Evolutionary conservation across 2,329 filamentous ascomycete genomes (phyloP).

Genomic region (Sporothrix variecibatus): DNA sequence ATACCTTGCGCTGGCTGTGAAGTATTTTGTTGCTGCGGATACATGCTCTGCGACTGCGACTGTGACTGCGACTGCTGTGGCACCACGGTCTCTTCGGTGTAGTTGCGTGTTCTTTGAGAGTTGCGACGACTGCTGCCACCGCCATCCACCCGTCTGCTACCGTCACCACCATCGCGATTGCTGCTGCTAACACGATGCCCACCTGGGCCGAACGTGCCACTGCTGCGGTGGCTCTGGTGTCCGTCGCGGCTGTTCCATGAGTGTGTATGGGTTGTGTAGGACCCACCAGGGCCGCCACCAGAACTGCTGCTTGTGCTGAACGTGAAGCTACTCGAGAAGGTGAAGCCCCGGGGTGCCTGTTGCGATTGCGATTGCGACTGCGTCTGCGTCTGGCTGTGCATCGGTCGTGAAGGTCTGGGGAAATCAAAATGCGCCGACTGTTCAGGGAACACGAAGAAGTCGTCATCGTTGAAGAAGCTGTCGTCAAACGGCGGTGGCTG

Average conservation of each 20-base stretch:
- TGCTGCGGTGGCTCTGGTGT: slow-evolving; percentile 20
- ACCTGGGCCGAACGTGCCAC: slow-evolving; percentile 14
- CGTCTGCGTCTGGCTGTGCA: neutral
- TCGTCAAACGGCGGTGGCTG: neutral
- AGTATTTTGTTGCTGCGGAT: neutral
- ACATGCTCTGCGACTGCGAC: neutral
- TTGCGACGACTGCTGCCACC: neutral
- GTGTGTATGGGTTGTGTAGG: slow-evolving; percentile 23
- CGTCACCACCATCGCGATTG: neutral
- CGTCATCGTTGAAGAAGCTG: neutral
- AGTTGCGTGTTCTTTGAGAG: neutral
- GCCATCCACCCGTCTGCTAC: neutral
- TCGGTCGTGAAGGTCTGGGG: neutral
- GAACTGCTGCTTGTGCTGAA: slow-evolving; percentile 57
- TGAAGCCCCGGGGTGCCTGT: slow-evolving; percentile 47
- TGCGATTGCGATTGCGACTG: slow-evolving; percentile 29
- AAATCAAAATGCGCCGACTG: neutral
- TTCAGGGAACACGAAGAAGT: neutral
- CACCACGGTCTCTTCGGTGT: neutral
- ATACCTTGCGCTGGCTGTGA: neutral
- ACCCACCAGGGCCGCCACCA: slow-evolving; percentile 1
- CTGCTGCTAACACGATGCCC: neutral
- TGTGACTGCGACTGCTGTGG: neutral
- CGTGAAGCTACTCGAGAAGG: slow-evolving; percentile 23
- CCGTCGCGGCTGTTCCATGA: slow-evolving; percentile 28